Evolutionary conservation across 371 early-diverging fungal genomes (phyloP).

Genomic region (Umbelopsis sp.): DNA sequence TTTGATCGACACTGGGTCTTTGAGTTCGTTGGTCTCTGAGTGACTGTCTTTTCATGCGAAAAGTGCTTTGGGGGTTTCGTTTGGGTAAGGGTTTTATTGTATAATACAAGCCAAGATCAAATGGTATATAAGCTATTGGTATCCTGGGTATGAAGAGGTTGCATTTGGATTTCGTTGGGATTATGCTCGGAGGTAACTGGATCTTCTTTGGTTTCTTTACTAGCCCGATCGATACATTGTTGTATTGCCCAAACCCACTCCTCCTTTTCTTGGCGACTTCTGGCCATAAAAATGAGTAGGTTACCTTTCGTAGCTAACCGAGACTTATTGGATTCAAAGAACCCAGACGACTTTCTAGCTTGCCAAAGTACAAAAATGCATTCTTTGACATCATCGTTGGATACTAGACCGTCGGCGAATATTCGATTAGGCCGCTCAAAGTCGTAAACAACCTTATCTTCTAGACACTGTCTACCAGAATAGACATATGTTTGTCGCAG

Average conservation of each 20-base stretch:
- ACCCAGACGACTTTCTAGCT: slow-evolving; percentile 31
- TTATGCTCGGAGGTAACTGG: background rate
- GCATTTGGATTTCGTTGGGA: background rate
- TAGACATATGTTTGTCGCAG: slow-evolving; percentile 58
- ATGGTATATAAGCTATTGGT: slow-evolving; percentile 15
- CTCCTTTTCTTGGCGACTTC: slow-evolving; percentile 46
- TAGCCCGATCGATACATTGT: slow-evolving; percentile 35
- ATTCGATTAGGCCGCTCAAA: slow-evolving; percentile 42
- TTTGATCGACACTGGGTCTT: slow-evolving; percentile 15
- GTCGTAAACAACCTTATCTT: slow-evolving; percentile 33
- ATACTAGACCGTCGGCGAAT: slow-evolving; percentile 52
- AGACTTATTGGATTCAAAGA: slow-evolving; percentile 39
- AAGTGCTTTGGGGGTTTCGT: background rate
- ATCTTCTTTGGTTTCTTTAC: background rate
- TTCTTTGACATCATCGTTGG: slow-evolving; percentile 50
- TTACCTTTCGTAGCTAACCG: slow-evolving; percentile 32
- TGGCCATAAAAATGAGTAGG: slow-evolving; percentile 37
- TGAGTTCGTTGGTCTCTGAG: background rate
- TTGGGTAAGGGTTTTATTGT: no score
- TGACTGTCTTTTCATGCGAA: slow-evolving; percentile 19
- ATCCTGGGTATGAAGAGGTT: background rate
- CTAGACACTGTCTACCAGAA: slow-evolving; percentile 47
- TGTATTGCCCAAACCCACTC: slow-evolving; percentile 54
- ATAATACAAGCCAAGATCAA: background rate
- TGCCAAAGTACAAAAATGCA: slow-evolving; percentile 67